Conservation (phyloP, 352 stramenopile species). For the Labyrinthula sp. region DNA sequence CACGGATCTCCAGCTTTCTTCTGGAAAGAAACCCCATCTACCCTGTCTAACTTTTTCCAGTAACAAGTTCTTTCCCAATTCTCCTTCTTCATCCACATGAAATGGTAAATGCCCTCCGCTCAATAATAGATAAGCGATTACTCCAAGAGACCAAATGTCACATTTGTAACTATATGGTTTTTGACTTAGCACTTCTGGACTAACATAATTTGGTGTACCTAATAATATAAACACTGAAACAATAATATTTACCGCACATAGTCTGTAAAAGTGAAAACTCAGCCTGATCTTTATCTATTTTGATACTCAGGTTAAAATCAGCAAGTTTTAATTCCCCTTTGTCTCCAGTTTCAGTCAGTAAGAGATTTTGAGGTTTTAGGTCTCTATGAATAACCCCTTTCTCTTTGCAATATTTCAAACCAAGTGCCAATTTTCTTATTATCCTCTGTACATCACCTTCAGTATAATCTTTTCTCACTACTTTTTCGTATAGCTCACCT, state of each 20-base stretch:
- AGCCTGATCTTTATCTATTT: constrained; percentile 63
- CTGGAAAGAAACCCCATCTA: too few relatives aligned
- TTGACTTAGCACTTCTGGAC: constrained; percentile 34
- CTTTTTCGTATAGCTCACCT: constrained; percentile 22
- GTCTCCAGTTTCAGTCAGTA: constrained; percentile 15
- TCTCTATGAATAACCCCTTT: constrained; percentile 24
- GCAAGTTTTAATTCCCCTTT: constrained; percentile 49
- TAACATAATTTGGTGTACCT: constrained; percentile 36
- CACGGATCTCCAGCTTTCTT: constrained; percentile 66
- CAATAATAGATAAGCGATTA: constrained; percentile 37
- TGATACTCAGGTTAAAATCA: constrained; percentile 66
- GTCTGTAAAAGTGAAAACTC: constrained; percentile 65
- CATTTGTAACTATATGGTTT: constrained; percentile 31
- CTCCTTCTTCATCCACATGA: constrained; percentile 33
- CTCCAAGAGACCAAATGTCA: constrained; percentile 37
- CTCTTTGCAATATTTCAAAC: constrained; percentile 2
- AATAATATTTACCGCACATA: too few relatives aligned
- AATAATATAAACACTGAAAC: constrained; percentile 61
- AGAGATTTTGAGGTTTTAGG: constrained; percentile 26
- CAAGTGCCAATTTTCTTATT: constrained; percentile 16
- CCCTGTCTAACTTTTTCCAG: constrained; percentile 53
- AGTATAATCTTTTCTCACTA: constrained; percentile 20
- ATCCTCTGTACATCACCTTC: constrained; percentile 21
- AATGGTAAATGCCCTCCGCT: constrained; percentile 38
- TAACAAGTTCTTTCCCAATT: constrained; percentile 69